These are phyloP conservation scores for Cruciata laevipes DNA, from an alignment of 257 asterid genomes.

Conservation along the genomic window DNA sequence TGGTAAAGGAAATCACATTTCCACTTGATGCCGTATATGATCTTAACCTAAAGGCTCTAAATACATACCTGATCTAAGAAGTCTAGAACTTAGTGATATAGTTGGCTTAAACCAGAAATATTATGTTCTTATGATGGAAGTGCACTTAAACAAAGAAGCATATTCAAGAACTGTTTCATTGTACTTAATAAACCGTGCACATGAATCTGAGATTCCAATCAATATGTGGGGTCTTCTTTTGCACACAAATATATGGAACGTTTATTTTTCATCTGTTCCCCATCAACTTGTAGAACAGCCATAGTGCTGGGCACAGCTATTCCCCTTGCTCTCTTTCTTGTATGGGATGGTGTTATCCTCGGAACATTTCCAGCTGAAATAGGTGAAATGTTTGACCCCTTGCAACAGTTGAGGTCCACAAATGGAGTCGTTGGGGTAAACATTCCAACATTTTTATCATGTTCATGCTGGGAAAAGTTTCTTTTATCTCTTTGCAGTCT, in stretches of 20 bases:
- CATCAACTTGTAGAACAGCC: constrained; percentile 58
- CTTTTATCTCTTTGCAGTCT: constrained; percentile 6
- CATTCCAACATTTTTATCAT: not conserved
- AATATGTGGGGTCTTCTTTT: not conserved
- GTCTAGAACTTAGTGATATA: not conserved
- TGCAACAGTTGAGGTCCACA: constrained; percentile 56
- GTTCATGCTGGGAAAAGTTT: not conserved
- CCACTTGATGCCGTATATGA: not conserved
- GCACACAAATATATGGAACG: not conserved
- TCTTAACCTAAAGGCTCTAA: not conserved
- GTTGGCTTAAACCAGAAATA: not conserved
- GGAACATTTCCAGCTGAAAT: constrained; percentile 52
- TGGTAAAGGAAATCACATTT: not conserved
- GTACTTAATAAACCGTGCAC: not conserved
- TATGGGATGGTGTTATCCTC: constrained; percentile 89
- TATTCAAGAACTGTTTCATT: not conserved
- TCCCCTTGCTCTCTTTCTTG: constrained; percentile 76
- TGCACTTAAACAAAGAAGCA: not conserved
- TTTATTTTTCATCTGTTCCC: not conserved
- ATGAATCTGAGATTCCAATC: not conserved
- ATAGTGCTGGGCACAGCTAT: constrained; percentile 75
- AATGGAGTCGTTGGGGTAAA: constrained; percentile 79
- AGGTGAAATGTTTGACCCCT: constrained; percentile 44
- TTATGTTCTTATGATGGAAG: not conserved
- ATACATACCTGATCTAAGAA: not conserved